phyloP scores from a whole-genome alignment of 2,329 filamentous ascomycete genomes.

The Pyricularia grisea region DNA sequence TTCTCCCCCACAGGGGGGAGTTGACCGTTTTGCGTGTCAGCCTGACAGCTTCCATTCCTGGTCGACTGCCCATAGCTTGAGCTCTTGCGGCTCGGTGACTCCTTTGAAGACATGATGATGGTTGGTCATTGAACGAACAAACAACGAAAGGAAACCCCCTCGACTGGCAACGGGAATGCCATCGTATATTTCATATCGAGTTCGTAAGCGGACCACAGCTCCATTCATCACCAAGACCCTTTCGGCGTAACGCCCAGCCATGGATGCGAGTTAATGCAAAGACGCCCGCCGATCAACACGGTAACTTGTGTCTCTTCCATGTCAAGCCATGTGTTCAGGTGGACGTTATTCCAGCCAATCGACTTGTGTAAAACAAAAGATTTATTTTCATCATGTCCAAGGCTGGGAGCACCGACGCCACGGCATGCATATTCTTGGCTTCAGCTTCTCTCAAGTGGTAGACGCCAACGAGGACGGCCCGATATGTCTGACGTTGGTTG shows the following conservation, averaged over 20 bases:
- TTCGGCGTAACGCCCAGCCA: background rate
- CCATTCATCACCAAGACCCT: background rate
- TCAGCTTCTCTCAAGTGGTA: background rate
- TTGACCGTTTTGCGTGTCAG: background rate
- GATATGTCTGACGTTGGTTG: background rate
- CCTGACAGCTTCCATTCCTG: background rate
- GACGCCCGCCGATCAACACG: background rate
- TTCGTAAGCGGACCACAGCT: background rate
- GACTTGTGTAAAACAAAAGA: background rate
- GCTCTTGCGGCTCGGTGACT: background rate
- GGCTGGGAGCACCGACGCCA: background rate
- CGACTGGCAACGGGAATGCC: background rate
- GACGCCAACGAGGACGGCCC: background rate
- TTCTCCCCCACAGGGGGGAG: conserved; percentile 12
- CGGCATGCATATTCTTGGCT: background rate
- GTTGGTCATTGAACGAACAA: background rate
- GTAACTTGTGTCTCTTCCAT: background rate
- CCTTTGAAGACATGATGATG: background rate
- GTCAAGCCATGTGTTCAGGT: background rate
- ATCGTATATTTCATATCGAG: background rate
- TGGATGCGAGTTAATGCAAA: background rate
- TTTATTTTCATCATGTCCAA: background rate
- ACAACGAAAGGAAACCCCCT: background rate
- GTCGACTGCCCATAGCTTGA: background rate
- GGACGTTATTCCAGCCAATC: background rate